These are phyloP conservation scores for Abrus pulchellus DNA, from an alignment of 306 rosid genomes.

Conservation along the genomic window DNA sequence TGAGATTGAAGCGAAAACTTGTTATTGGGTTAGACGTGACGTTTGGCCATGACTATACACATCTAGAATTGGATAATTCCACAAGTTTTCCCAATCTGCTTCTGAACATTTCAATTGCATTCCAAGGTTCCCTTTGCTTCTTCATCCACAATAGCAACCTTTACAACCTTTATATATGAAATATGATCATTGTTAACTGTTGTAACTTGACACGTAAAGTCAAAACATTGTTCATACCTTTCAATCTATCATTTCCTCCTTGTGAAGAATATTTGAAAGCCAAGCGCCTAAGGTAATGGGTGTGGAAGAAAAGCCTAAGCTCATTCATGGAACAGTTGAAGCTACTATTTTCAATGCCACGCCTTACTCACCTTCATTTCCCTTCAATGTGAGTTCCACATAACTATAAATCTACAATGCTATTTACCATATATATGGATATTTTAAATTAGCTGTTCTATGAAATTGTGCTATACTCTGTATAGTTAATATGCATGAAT, in stretches of 20 bases:
- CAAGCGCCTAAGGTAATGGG: slow-evolving; percentile 56
- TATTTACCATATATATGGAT: not conserved
- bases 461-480: slow-evolving; percentile 15
- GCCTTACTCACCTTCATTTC: slow-evolving; percentile 68
- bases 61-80: slow-evolving; percentile 55
- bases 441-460: not conserved
- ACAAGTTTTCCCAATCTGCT: slow-evolving; percentile 76
- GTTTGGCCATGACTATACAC: slow-evolving; percentile 60
- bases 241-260: slow-evolving; percentile 4
- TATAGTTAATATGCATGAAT: slow-evolving; percentile 5
- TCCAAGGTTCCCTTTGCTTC: slow-evolving; percentile 61
- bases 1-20: slow-evolving; percentile 70
- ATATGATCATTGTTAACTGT: slow-evolving; percentile 22
- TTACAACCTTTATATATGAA: slow-evolving; percentile 48
- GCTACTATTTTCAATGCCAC: slow-evolving; percentile 93
- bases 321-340: slow-evolving; percentile 93
- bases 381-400: slow-evolving; percentile 68
- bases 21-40: slow-evolving; percentile 51
- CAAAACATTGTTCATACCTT: slow-evolving; percentile 36
- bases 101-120: slow-evolving; percentile 58
- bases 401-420: slow-evolving; percentile 32
- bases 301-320: slow-evolving; percentile 64
- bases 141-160: slow-evolving; percentile 35
- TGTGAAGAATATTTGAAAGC: slow-evolving; percentile 27
- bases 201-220: slow-evolving; percentile 24